Base-by-base conservation (phyloP, 805 yeast species). In the Spencermartinsiella europaea region DNA sequence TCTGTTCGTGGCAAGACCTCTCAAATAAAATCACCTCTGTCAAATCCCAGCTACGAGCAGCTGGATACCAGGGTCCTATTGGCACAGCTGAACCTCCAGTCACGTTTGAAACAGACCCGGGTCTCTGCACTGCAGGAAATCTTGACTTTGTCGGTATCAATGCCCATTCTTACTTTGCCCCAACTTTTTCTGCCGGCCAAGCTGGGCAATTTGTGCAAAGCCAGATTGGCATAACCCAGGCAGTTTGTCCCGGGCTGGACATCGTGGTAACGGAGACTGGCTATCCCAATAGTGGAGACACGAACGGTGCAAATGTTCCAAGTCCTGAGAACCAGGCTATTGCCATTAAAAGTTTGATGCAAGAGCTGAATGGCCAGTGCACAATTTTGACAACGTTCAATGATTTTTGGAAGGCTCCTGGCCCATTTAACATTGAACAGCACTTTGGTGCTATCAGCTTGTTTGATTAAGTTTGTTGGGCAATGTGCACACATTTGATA, bases 1-100 rank as follows among this genome's bases (percentile, higher is more conserved):
- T 68, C 66, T 70, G 76, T 57, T 60, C 85, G 5, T 86, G 76
- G 19, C 55, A 67, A 20, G 84, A 83, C n/a, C 75, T 90, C 55
- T 70, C 81, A 27, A 38, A 66, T 41, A 87, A 86, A 66, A 83
- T 88, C 51, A 47, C 77, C 0, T 66, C 77, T 10, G 93, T 87
- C 43, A 84, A 81, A 64, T 33, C 72, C 10, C 66, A 66, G 51
- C 74, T 90, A 47, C 60, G 67, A 46, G 66, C 62, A 42, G 90
- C 87, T 21, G 97, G 97, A 34, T 90, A 80, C 68, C 66, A 71
- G 7, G 96, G 96, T 44, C 60, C 68, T 45, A 73, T 89, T 39
- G 82, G 95, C 19, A 89, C 95, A 16, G 79, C 95, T 47, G 97
- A 90, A 65, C 95, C 96, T 45, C 93, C 96, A n/a, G 83, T 76